Conservation (phyloP, 169 alveolate species). For the Cryptosporidium canis region DNA sequence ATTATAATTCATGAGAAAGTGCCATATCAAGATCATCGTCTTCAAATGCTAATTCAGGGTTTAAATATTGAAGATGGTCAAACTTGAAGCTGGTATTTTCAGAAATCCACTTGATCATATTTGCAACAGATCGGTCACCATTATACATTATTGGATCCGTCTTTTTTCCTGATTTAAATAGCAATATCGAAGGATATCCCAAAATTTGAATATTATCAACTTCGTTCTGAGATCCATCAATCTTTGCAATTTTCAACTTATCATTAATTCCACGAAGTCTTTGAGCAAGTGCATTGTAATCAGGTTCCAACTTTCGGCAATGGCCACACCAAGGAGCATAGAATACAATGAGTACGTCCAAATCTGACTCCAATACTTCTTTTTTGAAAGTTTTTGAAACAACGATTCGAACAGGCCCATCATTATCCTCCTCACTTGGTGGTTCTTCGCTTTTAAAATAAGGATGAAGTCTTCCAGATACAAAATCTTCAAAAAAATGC, state of each 20-base stretch:
- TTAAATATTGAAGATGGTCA: constrained; percentile 39
- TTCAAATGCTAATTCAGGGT: constrained; percentile 69
- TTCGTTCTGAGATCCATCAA: constrained; percentile 75
- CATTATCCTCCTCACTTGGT: constrained; percentile 58
- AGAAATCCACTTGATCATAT: constrained; percentile 57
- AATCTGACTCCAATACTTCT: constrained; percentile 34
- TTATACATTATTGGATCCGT: constrained; percentile 41
- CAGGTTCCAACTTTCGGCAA: constrained; percentile 87
- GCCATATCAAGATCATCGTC: constrained; percentile 73
- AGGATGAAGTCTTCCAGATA: constrained; percentile 58
- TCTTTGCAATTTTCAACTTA: constrained; percentile 66
- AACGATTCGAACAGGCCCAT: constrained; percentile 59
- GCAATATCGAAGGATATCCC: constrained; percentile 77
- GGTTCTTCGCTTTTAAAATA: constrained; percentile 71
- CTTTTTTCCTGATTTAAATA: constrained; percentile 59
- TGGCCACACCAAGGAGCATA: constrained; percentile 91
- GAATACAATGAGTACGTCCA: constrained; percentile 82
- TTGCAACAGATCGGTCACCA: constrained; percentile 47
- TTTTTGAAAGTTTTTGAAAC: constrained; percentile 65
- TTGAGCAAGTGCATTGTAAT: constrained; percentile 76
- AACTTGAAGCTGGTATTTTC: background rate
- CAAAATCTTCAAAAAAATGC: constrained; percentile 45
- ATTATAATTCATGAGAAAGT: constrained; percentile 53
- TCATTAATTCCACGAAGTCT: constrained; percentile 47
- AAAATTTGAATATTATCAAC: constrained; percentile 68